Conservation (phyloP, 148 eudicot genomes). For the Drosera capensis region DNA sequence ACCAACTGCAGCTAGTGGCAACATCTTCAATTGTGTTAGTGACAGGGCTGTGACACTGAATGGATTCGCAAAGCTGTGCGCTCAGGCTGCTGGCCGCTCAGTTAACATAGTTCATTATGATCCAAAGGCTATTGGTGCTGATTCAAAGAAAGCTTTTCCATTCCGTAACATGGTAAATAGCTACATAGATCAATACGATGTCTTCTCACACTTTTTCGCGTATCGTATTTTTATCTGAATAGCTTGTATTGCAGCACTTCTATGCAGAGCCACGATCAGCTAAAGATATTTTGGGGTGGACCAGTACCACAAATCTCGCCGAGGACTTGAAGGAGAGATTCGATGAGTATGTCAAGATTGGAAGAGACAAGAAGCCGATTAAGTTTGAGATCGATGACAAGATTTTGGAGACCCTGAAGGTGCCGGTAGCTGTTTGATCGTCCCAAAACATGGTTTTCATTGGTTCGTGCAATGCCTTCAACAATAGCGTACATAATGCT, state of each 20-base stretch:
- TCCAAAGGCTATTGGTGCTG: slow-evolving; percentile 70
- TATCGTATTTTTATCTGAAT: background rate
- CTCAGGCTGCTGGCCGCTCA: slow-evolving; percentile 57
- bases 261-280: slow-evolving; percentile 93
- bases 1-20: slow-evolving; percentile 57
- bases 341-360: slow-evolving; percentile 80
- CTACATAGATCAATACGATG: too few relatives aligned
- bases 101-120: slow-evolving; percentile 79
- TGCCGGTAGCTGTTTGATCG: slow-evolving; percentile 25
- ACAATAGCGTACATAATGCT: background rate
- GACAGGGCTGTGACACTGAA: slow-evolving; percentile 86
- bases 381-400: slow-evolving; percentile 71
- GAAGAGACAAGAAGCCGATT: slow-evolving; percentile 76
- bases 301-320: slow-evolving; percentile 42
- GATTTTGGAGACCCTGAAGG: slow-evolving; percentile 58
- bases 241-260: slow-evolving; percentile 42
- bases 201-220: too few relatives aligned
- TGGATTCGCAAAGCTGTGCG: slow-evolving; percentile 81
- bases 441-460: background rate
- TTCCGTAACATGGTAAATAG: slow-evolving; percentile 77
- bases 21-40: slow-evolving; percentile 78
- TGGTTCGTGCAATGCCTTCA: background rate
- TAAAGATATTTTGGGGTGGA: slow-evolving; percentile 62
- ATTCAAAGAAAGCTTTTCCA: slow-evolving; percentile 93
- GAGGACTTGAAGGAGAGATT: slow-evolving; percentile 76